Percentiles rank a stretch among this genome's conserved stretches.
Conservation (phyloP, 2,329 filamentous ascomycete species). For the Aspergillus carbonarius region DNA sequence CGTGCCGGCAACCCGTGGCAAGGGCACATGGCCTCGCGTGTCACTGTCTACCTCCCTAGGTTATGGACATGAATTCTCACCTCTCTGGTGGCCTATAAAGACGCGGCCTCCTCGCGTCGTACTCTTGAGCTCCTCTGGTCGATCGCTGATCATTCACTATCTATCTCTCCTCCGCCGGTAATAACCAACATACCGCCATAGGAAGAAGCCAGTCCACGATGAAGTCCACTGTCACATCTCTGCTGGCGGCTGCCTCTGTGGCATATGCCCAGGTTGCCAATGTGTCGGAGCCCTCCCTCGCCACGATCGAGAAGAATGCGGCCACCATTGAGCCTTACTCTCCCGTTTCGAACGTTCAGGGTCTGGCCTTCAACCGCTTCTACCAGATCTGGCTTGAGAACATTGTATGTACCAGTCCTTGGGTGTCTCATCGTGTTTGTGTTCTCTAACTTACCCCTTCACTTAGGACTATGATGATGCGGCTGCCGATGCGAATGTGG, state of each 20-base stretch:
- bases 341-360: conserved; percentile 65
- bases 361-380: conserved; percentile 71
- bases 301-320: conserved; percentile 32
- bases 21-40: conserved; percentile 4
- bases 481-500: conserved; percentile 52
- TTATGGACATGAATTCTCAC: neutral
- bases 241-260: conserved; percentile 29
- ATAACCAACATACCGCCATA: neutral
- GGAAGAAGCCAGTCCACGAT: conserved; percentile 25
- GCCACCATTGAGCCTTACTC: conserved; percentile 63
- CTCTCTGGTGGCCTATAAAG: neutral
- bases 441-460: conserved; percentile 39
- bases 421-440: conserved; percentile 32
- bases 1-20: neutral
- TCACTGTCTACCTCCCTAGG: neutral
- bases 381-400: conserved; percentile 78
- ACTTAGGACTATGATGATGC: conserved; percentile 61
- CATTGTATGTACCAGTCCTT: conserved; percentile 49
- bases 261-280: conserved; percentile 29
- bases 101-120: neutral
- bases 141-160: conserved; percentile 6
- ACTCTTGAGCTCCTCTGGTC: neutral
- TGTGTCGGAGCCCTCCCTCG: conserved; percentile 25
- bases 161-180: neutral
- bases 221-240: conserved; percentile 42